Conservation (phyloP, 352 stramenopile genomes). For the Phytophthora pini region DNA sequence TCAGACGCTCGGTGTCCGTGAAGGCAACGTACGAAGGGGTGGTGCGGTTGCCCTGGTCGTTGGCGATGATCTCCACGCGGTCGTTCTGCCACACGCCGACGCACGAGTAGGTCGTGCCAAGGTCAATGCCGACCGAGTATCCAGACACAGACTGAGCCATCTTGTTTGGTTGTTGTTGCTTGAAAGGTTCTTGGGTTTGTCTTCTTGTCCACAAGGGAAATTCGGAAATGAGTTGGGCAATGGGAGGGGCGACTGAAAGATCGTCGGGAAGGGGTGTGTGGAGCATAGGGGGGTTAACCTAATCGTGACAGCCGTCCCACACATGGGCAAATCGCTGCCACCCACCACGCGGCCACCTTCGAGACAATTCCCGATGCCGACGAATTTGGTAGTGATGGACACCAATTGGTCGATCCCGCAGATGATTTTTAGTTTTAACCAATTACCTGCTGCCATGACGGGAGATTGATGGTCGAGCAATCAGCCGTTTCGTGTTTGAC, state of each 20-base stretch:
- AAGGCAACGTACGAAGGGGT: slow-evolving; percentile 96
- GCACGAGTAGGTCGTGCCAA: slow-evolving; percentile 95
- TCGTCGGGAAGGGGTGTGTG: slow-evolving; percentile 4
- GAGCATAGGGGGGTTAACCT: not conserved
- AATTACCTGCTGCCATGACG: not conserved
- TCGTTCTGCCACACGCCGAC: slow-evolving; percentile 95
- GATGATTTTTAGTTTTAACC: not conserved
- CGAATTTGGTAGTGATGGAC: not conserved
- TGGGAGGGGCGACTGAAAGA: slow-evolving; percentile 7
- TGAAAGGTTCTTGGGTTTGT: slow-evolving; percentile 6
- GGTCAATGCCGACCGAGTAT: slow-evolving; percentile 84
- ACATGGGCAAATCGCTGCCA: slow-evolving; percentile 10
- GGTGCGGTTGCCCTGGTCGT: slow-evolving; percentile 96
- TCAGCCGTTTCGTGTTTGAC: slow-evolving; percentile 10
- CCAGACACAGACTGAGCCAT: slow-evolving; percentile 33
- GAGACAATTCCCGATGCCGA: slow-evolving; percentile 15
- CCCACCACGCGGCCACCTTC: slow-evolving; percentile 9
- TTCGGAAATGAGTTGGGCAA: slow-evolving; percentile 23
- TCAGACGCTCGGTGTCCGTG: slow-evolving; percentile 93
- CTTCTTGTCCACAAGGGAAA: slow-evolving; percentile 34
- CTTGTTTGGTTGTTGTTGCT: slow-evolving; percentile 19
- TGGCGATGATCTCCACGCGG: slow-evolving; percentile 96
- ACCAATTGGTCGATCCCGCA: no score
- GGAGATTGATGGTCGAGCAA: not conserved
- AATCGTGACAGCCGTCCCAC: slow-evolving; percentile 4